Base-by-base conservation (phyloP, 2,329 filamentous ascomycete genomes). In the Didymosphaeria variabile region DNA sequence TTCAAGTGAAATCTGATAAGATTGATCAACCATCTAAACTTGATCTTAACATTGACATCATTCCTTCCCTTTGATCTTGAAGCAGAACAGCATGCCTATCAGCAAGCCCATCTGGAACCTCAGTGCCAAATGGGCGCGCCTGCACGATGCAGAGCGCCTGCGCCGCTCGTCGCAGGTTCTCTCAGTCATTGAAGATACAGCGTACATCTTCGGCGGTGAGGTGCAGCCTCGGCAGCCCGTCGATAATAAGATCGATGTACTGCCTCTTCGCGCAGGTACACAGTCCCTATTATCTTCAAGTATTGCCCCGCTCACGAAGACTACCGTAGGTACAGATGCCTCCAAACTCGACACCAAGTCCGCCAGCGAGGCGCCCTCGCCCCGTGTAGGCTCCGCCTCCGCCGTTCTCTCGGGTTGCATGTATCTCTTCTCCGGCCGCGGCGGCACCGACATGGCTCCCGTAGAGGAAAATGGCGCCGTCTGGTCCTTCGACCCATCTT, bases 371-470 rank as follows among this genome's bases (percentile, higher is more conserved):
- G 83, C 91, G 0, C 92, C 92, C 0, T 78, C 82, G 1, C 84
- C 91, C 2, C 87, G 93, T 21, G 87, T 94, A 2, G 93, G 93
- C 21, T 87, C 92, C 67, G 89, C 92, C 36, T 87, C 90, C 0
- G 86, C 89, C 13, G 84, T 88, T 1, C 86, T 95, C 60, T 85
- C 88, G 60, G 84, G 85, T 47, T 88, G 88, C 23, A 88, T 96
- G 70, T 94, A 94, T 78, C 66, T 96, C 45, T 97, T 94, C 77
- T 93, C 92, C 51, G 93, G 93, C 10, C 88, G 91, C 47, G 89
- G 90, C 36, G 90, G 90, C 0, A 79, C 83, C 3, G 87, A 87
- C 31, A 89, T 91, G 86, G 81, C 85, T 1, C 88, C 91, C 0
- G 82, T 97, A 12, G 87, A 94, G 55, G 93, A 97, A 71, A 76